These are phyloP conservation scores for Axilococcus clingmanii DNA, from an alignment of 139 green algal species.

Conservation along the genomic window DNA sequence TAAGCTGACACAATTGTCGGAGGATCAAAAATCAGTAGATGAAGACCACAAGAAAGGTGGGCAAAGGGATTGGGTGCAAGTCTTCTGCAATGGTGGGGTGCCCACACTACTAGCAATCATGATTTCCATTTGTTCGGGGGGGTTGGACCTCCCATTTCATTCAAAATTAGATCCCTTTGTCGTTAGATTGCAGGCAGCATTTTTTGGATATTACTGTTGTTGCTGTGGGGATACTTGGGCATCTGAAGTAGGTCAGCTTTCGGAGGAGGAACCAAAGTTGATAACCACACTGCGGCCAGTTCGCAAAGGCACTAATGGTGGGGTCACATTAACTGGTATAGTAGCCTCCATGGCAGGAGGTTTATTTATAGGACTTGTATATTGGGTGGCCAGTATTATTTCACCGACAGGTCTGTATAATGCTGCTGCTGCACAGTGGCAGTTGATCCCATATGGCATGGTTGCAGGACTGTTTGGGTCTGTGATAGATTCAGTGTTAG, in stretches of 20 bases:
- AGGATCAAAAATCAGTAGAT: slow-evolving; percentile 63
- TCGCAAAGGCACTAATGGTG: slow-evolving; percentile 75
- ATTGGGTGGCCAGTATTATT: slow-evolving; percentile 28
- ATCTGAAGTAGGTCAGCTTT: slow-evolving; percentile 77
- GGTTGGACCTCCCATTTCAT: slow-evolving; percentile 8
- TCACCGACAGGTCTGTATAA: slow-evolving; percentile 12
- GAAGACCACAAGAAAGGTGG: slow-evolving; percentile 62
- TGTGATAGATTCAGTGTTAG: slow-evolving; percentile 85
- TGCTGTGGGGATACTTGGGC: slow-evolving; percentile 90
- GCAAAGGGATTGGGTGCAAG: slow-evolving; percentile 72
- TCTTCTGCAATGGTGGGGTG: slow-evolving; percentile 30
- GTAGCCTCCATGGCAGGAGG: slow-evolving; percentile 57
- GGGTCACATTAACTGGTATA: slow-evolving; percentile 65
- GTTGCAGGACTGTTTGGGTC: slow-evolving; percentile 67
- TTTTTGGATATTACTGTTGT: slow-evolving; percentile 83
- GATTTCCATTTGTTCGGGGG: slow-evolving; percentile 7
- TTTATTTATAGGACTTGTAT: slow-evolving; percentile 57
- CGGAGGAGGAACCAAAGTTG: slow-evolving; percentile 47
- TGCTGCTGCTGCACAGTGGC: slow-evolving; percentile 13
- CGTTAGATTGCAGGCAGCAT: slow-evolving; percentile 12
- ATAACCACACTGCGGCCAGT: slow-evolving; percentile 72
- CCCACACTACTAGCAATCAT: slow-evolving; percentile 17
- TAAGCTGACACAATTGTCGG: slow-evolving; percentile 63
- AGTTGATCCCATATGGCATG: slow-evolving; percentile 34
- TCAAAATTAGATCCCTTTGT: not conserved